Base-by-base conservation (phyloP, 176 grass and related monocot species). In the Eragrostis curvula region DNA sequence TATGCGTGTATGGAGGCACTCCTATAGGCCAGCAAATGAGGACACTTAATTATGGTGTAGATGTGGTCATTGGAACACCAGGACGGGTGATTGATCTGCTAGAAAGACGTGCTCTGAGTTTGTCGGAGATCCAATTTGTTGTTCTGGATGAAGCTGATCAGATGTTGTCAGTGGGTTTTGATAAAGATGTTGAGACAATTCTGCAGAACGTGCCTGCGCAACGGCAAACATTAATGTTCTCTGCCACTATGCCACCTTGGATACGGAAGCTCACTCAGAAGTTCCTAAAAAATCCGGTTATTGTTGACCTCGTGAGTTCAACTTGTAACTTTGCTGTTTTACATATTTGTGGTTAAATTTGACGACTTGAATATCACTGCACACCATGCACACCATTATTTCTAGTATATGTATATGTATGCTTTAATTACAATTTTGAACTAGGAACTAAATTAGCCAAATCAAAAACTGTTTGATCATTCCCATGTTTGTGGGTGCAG, bases 61-160 rank as follows among this genome's bases (percentile, higher is more conserved):
- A 99, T 92, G 87, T 94, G 47, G 89, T 99, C 59, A 74, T 95
- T 82, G 96, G 97, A 23, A 99, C 97, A 61, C 93, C 97, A 28
- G 97, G 97, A 53, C 82, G 97, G 16, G 87, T 96, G 66, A 99
- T 99, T 80, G 97, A 99, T 71, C 83, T 99, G 70, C 72, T 99
- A 24, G 85, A 92, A 58, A 91, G 97, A 87, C 85, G 93, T 2
- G 13, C 93, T 18, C 90, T 99, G 16, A 81, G 84, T 83, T 84
- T 99, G 58, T 67, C 91, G 25, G 93, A 85, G 52, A 59, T 99
- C 46, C 68, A 75, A 45, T 99, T 92, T 83, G 93, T 99, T 78
- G 97, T 99, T 83, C 89, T 99, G 18, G 97, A 99, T 75, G 97
- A 99, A 80, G 97, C 97, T 50, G 97, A 99, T 68, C 97, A 96